Evolutionary conservation across 495 filamentous ascomycete species (phyloP).

Genomic region (Penicillium cosmopolitanum): DNA sequence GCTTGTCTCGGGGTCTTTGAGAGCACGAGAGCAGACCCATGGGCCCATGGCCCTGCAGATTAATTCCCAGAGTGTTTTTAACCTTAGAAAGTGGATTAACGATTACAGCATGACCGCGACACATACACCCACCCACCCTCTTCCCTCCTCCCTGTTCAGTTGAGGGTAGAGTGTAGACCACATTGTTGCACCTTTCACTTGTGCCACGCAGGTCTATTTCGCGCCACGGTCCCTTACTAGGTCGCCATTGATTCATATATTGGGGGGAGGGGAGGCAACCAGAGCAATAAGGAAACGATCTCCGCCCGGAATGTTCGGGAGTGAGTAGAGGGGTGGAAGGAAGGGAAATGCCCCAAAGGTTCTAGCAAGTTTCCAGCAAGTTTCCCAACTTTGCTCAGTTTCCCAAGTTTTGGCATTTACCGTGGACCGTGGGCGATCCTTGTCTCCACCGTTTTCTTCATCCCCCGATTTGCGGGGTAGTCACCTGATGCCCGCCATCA

Average conservation of each 20-base stretch:
- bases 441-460: constrained; percentile 25
- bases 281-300: constrained; percentile 13
- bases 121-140: background rate
- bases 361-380: background rate
- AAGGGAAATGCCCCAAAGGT: background rate
- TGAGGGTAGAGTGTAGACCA: background rate
- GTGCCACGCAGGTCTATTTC: background rate
- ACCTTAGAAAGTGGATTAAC: background rate
- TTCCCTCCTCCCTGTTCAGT: background rate
- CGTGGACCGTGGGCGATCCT: constrained; percentile 27
- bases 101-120: background rate
- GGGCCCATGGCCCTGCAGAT: constrained; percentile 4
- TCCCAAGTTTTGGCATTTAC: background rate
- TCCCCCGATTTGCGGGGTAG: constrained; percentile 28
- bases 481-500: constrained; percentile 25
- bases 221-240: constrained; percentile 17
- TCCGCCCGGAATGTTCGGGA: constrained; percentile 7
- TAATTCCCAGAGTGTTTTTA: background rate
- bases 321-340: background rate
- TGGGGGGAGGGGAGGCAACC: constrained; percentile 1
- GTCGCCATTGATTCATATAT: constrained; percentile 14
- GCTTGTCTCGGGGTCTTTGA: constrained; percentile 5
- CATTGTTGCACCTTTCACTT: constrained; percentile 6
- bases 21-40: background rate
- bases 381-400: background rate